Evolutionary conservation across 768 basidiomycete species (phyloP).

Genomic region (Hygrophorus pudorinus): DNA sequence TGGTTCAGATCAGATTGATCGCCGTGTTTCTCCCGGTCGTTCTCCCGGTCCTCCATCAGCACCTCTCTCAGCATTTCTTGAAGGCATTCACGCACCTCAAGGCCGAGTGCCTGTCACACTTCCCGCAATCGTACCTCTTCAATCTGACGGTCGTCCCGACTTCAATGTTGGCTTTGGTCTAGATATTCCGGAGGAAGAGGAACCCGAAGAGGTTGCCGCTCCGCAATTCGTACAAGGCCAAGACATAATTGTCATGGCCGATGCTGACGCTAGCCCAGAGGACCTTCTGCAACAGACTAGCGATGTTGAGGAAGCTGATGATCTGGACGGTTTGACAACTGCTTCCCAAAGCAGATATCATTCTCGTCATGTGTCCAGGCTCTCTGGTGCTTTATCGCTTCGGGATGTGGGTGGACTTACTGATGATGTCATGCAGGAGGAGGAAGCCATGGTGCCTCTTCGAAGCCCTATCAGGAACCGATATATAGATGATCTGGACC

Average conservation of each 20-base stretch:
- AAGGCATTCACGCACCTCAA: constrained; percentile 42
- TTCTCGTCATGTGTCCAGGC: constrained; percentile 58
- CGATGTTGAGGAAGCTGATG: constrained; percentile 13
- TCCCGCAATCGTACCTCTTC: constrained; percentile 35
- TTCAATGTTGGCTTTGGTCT: constrained; percentile 74
- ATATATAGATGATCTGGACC: constrained; percentile 15
- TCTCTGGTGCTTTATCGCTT: constrained; percentile 61
- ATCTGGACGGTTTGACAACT: constrained; percentile 32
- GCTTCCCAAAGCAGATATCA: constrained; percentile 43
- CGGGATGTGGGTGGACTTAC: constrained; percentile 48
- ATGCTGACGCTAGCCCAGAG: not conserved
- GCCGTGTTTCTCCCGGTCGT: constrained; percentile 6
- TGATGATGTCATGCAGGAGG: constrained; percentile 20
- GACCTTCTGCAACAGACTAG: constrained; percentile 11
- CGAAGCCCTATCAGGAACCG: constrained; percentile 2
- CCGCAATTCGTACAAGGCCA: constrained; percentile 16
- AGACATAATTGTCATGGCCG: not conserved
- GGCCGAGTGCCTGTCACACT: constrained; percentile 39
- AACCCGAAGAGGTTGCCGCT: constrained; percentile 36
- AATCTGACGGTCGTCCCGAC: constrained; percentile 47
- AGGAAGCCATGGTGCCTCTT: constrained; percentile 10
- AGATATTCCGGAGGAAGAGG: constrained; percentile 69
- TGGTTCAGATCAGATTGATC: constrained; percentile 34
- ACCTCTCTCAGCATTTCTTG: not conserved
- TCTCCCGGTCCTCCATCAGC: constrained; percentile 16